A percentile compares a stretch with the other conserved stretches of the same genome.
These are phyloP conservation scores for Tolypocladium capitatum DNA, from an alignment of 2,329 filamentous ascomycete species.

Conservation along the genomic window DNA sequence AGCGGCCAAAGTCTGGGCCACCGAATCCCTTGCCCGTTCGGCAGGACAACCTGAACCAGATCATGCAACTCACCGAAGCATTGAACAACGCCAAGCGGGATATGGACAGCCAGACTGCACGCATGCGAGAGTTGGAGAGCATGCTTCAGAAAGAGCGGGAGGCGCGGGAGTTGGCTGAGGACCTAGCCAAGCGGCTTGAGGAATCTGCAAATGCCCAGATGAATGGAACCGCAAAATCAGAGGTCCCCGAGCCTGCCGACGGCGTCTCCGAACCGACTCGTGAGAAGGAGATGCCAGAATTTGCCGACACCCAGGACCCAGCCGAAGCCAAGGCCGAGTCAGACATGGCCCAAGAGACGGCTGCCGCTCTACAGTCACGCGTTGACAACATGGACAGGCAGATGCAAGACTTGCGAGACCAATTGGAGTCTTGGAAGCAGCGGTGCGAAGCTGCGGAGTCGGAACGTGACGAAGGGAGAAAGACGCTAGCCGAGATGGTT, in stretches of 20 bases:
- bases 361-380: constrained; percentile 41
- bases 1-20: constrained; percentile 49
- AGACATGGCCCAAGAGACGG: constrained; percentile 11
- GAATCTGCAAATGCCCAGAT: constrained; percentile 30
- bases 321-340: not conserved
- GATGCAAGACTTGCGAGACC: constrained; percentile 67
- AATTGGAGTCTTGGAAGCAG: constrained; percentile 64
- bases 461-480: constrained; percentile 58
- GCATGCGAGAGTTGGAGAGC: constrained; percentile 65
- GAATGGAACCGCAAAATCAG: constrained; percentile 14
- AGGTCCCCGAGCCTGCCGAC: constrained; percentile 12
- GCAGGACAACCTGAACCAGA: constrained; percentile 53
- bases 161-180: constrained; percentile 74
- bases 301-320: constrained; percentile 8
- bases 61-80: constrained; percentile 73
- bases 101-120: constrained; percentile 66
- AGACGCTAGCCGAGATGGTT: constrained; percentile 78
- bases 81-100: constrained; percentile 75
- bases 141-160: constrained; percentile 65
- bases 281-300: not conserved
- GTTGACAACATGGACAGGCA: constrained; percentile 66
- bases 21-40: constrained; percentile 45
- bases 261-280: not conserved
- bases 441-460: constrained; percentile 71
- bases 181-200: constrained; percentile 58